Conservation (phyloP, 2,329 filamentous ascomycete species). For the Colletotrichum sp. region DNA sequence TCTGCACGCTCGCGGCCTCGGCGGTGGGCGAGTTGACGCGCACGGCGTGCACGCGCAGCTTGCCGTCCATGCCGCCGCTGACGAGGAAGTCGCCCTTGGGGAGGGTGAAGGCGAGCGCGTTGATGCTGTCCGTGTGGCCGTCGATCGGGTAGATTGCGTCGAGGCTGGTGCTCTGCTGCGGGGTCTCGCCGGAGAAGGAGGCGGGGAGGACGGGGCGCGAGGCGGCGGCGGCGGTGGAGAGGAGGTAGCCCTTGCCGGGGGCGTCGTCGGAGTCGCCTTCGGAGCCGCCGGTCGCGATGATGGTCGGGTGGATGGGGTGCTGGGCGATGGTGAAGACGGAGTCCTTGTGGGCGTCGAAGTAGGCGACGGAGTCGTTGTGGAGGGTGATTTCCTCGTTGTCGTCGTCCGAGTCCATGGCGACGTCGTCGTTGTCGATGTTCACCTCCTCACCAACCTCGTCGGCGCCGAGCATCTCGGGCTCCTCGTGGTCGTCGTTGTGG, state of each 20-base stretch:
- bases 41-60: conserved; percentile 72
- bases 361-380: conserved; percentile 90
- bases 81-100: conserved; percentile 84
- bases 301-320: conserved; percentile 77
- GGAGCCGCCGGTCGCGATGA: conserved; percentile 86
- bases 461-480: conserved; percentile 75
- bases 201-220: conserved; percentile 73
- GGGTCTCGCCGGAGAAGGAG: conserved; percentile 67
- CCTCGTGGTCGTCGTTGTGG: conserved; percentile 15
- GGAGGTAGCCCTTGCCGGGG: conserved; percentile 82
- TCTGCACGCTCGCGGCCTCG: conserved; percentile 45
- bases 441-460: conserved; percentile 83
- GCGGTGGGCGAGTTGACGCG: conserved; percentile 42
- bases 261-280: conserved; percentile 63
- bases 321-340: conserved; percentile 95
- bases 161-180: conserved; percentile 58
- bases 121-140: conserved; percentile 93
- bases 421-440: conserved; percentile 62
- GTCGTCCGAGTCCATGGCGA: conserved; percentile 80
- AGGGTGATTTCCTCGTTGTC: conserved; percentile 75
- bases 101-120: conserved; percentile 82
- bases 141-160: conserved; percentile 75
- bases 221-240: conserved; percentile 72
- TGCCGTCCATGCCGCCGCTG: conserved; percentile 88
- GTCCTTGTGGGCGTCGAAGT: conserved; percentile 90